These are phyloP conservation scores for Cyathus striatus DNA, from an alignment of 768 basidiomycete genomes.

Conservation along the genomic window DNA sequence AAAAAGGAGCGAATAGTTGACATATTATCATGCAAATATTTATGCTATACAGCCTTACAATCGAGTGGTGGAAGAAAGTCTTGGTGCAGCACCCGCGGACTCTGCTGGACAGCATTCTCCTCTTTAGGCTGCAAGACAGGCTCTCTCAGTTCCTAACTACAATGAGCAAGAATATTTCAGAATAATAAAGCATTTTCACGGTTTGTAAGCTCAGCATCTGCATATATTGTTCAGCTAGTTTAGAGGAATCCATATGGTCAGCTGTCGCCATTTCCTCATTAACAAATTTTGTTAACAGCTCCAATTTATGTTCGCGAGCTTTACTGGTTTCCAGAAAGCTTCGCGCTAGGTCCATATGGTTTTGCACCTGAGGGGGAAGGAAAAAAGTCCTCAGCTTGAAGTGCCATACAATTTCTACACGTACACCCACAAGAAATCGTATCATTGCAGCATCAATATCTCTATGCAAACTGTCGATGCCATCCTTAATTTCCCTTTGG, in stretches of 20 bases:
- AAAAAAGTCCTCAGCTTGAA: background rate
- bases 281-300: too few species aligned
- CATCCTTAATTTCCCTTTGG: constrained; percentile 34
- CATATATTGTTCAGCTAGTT: constrained; percentile 20
- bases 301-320: too few species aligned
- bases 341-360: constrained; percentile 22
- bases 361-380: constrained; percentile 10
- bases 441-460: constrained; percentile 30
- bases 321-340: too few species aligned
- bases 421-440: constrained; percentile 27
- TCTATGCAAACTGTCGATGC: constrained; percentile 29
- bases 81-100: constrained; percentile 32
- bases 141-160: constrained; percentile 27
- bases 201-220: constrained; percentile 39
- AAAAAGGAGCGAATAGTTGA: too few species aligned
- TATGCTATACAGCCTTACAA: too few species aligned
- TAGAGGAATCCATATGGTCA: constrained; percentile 28
- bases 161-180: background rate
- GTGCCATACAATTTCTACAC: background rate
- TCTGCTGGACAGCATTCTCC: constrained; percentile 26
- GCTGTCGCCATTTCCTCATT: too few species aligned
- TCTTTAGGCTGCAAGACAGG: constrained; percentile 22
- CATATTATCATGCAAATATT: too few species aligned
- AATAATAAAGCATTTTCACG: constrained; percentile 13
- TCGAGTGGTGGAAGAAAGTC: too few species aligned